A percentile compares a stretch with the other conserved stretches of the same genome.
phyloP scores from a whole-genome alignment of 1,284 basidiomycete genomes.

The Apiotrichum porosum region DNA sequence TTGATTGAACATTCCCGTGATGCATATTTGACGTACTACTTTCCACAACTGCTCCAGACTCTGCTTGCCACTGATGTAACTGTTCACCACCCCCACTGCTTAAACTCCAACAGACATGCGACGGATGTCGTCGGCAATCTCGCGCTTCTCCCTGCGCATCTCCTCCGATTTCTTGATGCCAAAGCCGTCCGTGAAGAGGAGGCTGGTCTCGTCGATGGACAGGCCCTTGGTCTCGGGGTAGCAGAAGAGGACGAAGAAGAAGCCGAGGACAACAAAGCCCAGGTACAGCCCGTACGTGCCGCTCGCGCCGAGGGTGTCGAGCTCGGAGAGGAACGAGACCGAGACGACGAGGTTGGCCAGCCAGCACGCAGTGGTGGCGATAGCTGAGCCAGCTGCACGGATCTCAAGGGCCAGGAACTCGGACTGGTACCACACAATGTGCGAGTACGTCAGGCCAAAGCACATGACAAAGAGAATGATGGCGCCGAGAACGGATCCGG shows the following conservation, averaged over 20 bases:
- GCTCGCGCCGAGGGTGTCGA: constrained; percentile 14
- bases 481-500: constrained; percentile 33
- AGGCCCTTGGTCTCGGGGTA: constrained; percentile 28
- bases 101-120: too few species aligned
- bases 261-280: constrained; percentile 17
- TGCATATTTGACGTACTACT: too few species aligned
- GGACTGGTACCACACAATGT: constrained; percentile 40
- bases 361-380: constrained; percentile 20
- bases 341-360: constrained; percentile 25
- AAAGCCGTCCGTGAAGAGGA: constrained; percentile 19
- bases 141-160: constrained; percentile 16
- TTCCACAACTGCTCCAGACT: too few species aligned
- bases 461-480: constrained; percentile 35
- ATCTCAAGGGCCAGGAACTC: constrained; percentile 42
- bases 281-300: constrained; percentile 24
- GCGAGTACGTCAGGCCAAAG: constrained; percentile 41
- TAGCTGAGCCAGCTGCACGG: constrained; percentile 30
- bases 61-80: too few species aligned
- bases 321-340: constrained; percentile 19
- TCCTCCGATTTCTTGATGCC: constrained; percentile 18
- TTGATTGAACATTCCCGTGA: too few species aligned
- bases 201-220: constrained; percentile 19
- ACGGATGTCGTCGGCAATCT: too few species aligned
- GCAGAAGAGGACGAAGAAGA: constrained; percentile 20
- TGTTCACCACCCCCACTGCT: too few species aligned